Percentiles rank a stretch among this genome's conserved stretches.
phyloP scores from a whole-genome alignment of 306 rosid genomes.

The Rubus idaeus region DNA sequence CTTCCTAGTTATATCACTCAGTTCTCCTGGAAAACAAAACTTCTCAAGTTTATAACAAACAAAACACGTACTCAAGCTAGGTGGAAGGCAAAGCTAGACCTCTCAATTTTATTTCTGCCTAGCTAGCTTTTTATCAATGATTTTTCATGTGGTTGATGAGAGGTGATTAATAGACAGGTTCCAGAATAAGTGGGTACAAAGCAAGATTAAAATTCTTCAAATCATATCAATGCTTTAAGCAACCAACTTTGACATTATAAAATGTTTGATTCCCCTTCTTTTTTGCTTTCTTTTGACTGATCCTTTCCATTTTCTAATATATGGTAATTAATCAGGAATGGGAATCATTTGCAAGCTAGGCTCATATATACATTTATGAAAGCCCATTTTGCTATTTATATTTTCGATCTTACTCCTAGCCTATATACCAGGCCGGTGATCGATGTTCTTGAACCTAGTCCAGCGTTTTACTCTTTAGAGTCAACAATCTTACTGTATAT shows the following conservation, averaged over 20 bases:
- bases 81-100: conserved; percentile 20
- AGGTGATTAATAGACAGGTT: conserved; percentile 21
- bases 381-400: conserved; percentile 19
- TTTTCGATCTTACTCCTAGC: neutral
- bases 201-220: conserved; percentile 69
- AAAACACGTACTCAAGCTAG: neutral
- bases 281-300: conserved; percentile 47
- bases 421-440: neutral
- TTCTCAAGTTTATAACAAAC: neutral
- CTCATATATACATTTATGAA: neutral
- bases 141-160: conserved; percentile 21
- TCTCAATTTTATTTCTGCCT: conserved; percentile 13
- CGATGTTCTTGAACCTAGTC: conserved; percentile 1
- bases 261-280: conserved; percentile 36
- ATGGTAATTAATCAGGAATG: conserved; percentile 25
- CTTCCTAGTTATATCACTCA: neutral
- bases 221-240: conserved; percentile 71
- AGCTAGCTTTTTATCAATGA: neutral
- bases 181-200: conserved; percentile 60
- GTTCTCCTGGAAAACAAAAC: neutral
- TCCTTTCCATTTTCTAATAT: conserved; percentile 21
- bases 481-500: conserved; percentile 13
- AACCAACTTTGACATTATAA: conserved; percentile 46
- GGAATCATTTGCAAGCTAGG: conserved; percentile 33
- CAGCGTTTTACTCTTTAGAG: neutral